Percentiles rank a stretch among this genome's conserved stretches.
Evolutionary conservation across 2,329 filamentous ascomycete species (phyloP).

Genomic region (Curvularia spicifera): DNA sequence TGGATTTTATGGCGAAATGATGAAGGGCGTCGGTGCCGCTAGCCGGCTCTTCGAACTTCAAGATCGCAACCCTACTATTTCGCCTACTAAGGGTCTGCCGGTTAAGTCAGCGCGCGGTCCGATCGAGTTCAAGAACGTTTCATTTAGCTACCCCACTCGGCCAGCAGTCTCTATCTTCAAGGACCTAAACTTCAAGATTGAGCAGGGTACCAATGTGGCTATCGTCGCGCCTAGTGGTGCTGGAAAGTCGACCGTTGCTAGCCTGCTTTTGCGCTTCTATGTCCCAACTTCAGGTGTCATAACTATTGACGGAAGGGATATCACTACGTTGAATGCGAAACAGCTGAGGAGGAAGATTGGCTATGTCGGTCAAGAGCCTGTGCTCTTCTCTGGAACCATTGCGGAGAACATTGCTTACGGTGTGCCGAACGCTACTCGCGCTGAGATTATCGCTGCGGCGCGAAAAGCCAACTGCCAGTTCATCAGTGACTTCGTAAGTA

Average conservation of each 20-base stretch:
- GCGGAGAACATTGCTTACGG: constrained; percentile 93
- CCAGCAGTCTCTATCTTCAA: constrained; percentile 93
- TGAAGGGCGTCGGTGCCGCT: constrained; percentile 99
- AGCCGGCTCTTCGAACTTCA: constrained; percentile 94
- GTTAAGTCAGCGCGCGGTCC: constrained; percentile 85
- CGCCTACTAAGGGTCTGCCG: constrained; percentile 79
- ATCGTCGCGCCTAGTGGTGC: constrained; percentile 96
- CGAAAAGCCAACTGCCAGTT: constrained; percentile 95
- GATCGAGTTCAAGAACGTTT: constrained; percentile 85
- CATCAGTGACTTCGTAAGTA: constrained; percentile 83
- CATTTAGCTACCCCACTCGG: constrained; percentile 90
- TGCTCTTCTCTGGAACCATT: constrained; percentile 84
- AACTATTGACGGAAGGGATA: constrained; percentile 82
- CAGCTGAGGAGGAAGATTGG: constrained; percentile 91
- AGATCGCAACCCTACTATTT: constrained; percentile 84
- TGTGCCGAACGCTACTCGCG: constrained; percentile 75
- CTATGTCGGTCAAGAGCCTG: constrained; percentile 93
- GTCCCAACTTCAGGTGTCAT: constrained; percentile 78
- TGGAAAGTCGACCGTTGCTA: constrained; percentile 94
- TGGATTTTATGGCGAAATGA: constrained; percentile 95
- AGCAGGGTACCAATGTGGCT: constrained; percentile 91
- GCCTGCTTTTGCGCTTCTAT: constrained; percentile 91
- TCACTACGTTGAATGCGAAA: constrained; percentile 88
- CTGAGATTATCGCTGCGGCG: constrained; percentile 85
- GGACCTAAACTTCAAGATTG: constrained; percentile 86